These are phyloP conservation scores for Usnea hakonensis DNA, from an alignment of 495 filamentous ascomycete species.

Conservation along the genomic window DNA sequence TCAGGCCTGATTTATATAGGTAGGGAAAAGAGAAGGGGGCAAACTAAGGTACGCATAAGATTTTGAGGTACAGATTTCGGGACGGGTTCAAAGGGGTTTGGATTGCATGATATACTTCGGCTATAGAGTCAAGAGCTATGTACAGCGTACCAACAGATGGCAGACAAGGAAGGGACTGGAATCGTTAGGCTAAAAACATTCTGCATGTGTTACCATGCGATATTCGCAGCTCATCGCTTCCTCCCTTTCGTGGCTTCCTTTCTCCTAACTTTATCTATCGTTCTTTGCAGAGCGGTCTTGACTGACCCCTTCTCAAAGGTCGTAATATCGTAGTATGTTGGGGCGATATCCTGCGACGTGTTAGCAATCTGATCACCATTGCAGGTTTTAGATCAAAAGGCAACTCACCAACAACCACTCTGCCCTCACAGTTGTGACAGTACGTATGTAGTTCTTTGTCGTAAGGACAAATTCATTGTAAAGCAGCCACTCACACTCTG, in stretches of 20 bases:
- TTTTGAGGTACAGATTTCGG: no score
- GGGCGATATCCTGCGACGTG: constrained; percentile 67
- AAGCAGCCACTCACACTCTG: constrained; percentile 90
- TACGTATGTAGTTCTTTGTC: constrained; percentile 82
- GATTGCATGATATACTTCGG: background rate
- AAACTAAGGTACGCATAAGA: no score
- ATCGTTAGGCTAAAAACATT: background rate
- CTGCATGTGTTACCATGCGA: background rate
- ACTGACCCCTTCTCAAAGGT: constrained; percentile 81
- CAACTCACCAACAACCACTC: constrained; percentile 85
- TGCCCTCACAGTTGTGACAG: constrained; percentile 56
- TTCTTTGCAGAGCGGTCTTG: constrained; percentile 62
- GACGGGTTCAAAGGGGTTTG: no score
- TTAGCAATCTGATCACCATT: constrained; percentile 21
- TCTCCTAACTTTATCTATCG: constrained; percentile 66
- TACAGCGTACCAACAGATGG: background rate
- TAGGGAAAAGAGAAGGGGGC: no score
- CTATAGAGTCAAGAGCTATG: background rate
- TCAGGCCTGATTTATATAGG: no score
- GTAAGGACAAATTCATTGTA: constrained; percentile 99
- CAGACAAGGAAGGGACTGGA: background rate
- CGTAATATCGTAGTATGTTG: constrained; percentile 81
- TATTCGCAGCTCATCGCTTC: background rate
- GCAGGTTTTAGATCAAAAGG: background rate
- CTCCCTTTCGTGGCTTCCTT: constrained; percentile 58